Conservation (phyloP, 192 early-diverging fungal species). For the Fimicolochytrium jonesii region DNA sequence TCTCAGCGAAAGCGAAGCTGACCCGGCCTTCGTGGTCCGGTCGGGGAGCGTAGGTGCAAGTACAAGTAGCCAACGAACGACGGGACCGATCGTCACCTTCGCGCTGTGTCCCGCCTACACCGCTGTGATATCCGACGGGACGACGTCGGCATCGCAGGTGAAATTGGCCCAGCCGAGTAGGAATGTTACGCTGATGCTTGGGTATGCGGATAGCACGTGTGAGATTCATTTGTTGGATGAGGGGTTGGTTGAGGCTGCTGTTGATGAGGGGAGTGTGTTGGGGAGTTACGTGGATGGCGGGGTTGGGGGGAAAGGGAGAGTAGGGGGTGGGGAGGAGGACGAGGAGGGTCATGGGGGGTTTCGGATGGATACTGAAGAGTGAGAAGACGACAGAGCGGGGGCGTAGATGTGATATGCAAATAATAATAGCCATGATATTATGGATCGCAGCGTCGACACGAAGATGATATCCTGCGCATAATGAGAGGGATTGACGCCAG, state of each 20-base stretch:
- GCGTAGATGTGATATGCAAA: no score
- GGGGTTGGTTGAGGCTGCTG: constrained; percentile 30
- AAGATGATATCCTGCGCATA: no score
- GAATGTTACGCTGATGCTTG: constrained; percentile 29
- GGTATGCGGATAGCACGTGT: constrained; percentile 28
- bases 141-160: constrained; percentile 10
- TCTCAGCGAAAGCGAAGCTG: constrained; percentile 28
- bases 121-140: not conserved
- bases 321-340: no score
- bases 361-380: no score
- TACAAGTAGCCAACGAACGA: not conserved
- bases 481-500: no score
- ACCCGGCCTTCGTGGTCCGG: constrained; percentile 21
- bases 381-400: no score
- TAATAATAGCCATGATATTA: no score
- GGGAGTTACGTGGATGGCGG: constrained; percentile 1
- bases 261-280: constrained; percentile 35
- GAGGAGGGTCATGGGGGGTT: no score
- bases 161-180: constrained; percentile 11
- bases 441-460: no score
- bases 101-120: constrained; percentile 5
- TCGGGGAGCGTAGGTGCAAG: not conserved
- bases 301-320: no score
- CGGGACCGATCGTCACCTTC: constrained; percentile 12
- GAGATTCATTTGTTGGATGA: constrained; percentile 30